Percentiles rank a stretch among this genome's conserved stretches.
Evolutionary conservation across 176 grass and related monocot genomes (phyloP).

Genomic region (Typha latifolia): DNA sequence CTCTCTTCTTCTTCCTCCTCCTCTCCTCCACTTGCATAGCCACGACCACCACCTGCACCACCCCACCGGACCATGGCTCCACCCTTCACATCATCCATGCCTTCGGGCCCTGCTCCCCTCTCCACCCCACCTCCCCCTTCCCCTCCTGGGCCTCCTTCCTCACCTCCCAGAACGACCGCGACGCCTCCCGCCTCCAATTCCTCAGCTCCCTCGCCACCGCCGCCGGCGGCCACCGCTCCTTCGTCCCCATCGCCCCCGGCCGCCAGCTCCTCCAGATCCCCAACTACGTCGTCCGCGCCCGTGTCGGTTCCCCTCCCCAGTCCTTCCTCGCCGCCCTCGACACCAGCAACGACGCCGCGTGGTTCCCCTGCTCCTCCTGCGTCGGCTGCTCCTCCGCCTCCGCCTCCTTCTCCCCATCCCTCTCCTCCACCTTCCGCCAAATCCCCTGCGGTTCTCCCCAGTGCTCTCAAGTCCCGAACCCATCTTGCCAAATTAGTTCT

Average conservation of each 20-base stretch:
- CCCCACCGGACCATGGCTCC: slow-evolving; percentile 23
- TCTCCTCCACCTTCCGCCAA: slow-evolving; percentile 33
- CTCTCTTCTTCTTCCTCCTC: not conserved
- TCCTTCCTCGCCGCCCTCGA: slow-evolving; percentile 67
- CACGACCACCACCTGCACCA: not conserved
- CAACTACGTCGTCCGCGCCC: slow-evolving; percentile 72
- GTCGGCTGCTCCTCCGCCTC: slow-evolving; percentile 31
- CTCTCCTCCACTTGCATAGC: not conserved
- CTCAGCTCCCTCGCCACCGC: slow-evolving; percentile 36
- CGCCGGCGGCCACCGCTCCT: slow-evolving; percentile 19
- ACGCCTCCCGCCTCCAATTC: slow-evolving; percentile 31
- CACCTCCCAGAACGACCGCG: slow-evolving; percentile 31
- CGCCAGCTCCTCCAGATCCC: slow-evolving; percentile 72
- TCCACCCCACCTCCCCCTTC: not conserved
- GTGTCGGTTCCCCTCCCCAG: slow-evolving; percentile 62
- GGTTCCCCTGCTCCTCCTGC: slow-evolving; percentile 72
- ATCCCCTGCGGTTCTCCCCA: slow-evolving; percentile 46
- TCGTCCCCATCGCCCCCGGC: slow-evolving; percentile 66
- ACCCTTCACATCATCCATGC: slow-evolving; percentile 48
- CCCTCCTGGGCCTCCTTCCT: slow-evolving; percentile 41
- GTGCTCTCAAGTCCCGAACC: slow-evolving; percentile 44
- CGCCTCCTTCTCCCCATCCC: slow-evolving; percentile 32
- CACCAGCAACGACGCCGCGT: slow-evolving; percentile 75
- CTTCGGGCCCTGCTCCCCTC: slow-evolving; percentile 30
- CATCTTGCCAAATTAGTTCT: slow-evolving; percentile 34